Percentiles rank a stretch among this genome's conserved stretches.
These are phyloP conservation scores for Bisporella sp. DNA, from an alignment of 2,329 filamentous ascomycete species.

Conservation along the genomic window DNA sequence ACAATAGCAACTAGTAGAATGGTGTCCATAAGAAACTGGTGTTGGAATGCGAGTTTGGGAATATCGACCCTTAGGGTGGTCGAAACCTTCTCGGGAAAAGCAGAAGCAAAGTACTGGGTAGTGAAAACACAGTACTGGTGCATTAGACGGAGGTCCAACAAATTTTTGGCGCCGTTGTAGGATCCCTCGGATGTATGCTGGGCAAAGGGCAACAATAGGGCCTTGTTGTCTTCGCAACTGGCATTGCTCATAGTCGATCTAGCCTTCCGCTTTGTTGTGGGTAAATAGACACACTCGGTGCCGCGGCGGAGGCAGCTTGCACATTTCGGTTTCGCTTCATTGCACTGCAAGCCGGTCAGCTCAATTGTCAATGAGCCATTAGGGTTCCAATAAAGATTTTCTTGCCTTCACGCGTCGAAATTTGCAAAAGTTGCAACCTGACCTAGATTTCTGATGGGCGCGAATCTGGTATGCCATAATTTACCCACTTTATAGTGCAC, in stretches of 20 bases:
- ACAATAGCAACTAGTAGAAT: not conserved
- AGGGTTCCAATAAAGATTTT: not conserved
- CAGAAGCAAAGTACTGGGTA: not conserved
- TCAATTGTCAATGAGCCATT: not conserved
- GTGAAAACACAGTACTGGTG: not conserved
- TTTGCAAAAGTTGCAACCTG: not conserved
- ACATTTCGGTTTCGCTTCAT: not conserved
- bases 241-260: not conserved
- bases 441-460: not conserved
- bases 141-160: not conserved
- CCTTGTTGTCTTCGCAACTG: not conserved
- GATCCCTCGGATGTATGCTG: not conserved
- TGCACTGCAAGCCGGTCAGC: not conserved
- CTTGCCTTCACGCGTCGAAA: not conserved
- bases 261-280: not conserved
- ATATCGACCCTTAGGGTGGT: not conserved
- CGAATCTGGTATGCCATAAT: not conserved
- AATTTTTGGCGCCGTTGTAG: not conserved
- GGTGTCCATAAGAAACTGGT: not conserved
- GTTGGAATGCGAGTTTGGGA: not conserved
- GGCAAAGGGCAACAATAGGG: not conserved
- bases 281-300: not conserved
- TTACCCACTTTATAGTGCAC: too few species aligned
- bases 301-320: not conserved
- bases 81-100: not conserved